These are phyloP conservation scores for Rhododendron molle DNA, from an alignment of 148 eudicot genomes.

Conservation along the genomic window DNA sequence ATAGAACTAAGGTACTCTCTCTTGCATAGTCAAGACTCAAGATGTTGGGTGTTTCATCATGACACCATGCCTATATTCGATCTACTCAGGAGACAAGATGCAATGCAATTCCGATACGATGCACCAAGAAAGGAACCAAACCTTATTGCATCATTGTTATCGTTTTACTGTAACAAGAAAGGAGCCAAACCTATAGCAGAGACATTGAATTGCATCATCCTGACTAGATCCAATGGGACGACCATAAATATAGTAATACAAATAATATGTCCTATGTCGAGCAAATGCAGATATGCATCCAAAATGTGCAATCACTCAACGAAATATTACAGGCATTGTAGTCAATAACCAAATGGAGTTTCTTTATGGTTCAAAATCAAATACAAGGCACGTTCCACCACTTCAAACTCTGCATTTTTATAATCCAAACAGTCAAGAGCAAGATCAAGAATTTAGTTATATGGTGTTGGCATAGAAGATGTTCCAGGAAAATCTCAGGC, in stretches of 20 bases:
- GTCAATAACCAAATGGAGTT: background rate
- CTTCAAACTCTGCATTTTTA: background rate
- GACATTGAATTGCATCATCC: background rate
- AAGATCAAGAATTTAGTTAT: background rate
- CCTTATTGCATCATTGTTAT: background rate
- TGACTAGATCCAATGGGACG: background rate
- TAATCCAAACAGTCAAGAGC: background rate
- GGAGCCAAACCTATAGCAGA: background rate
- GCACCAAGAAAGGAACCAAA: background rate
- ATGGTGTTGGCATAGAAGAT: background rate
- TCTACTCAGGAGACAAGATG: background rate
- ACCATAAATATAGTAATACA: background rate
- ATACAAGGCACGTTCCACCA: background rate
- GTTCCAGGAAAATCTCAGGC: background rate
- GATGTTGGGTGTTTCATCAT: background rate
- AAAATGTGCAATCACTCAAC: background rate
- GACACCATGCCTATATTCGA: background rate
- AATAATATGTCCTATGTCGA: background rate
- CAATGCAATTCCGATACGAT: background rate
- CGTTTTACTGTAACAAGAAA: too few relatives aligned
- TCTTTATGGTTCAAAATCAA: background rate
- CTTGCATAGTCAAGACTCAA: background rate
- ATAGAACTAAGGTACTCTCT: background rate
- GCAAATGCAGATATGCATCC: background rate
- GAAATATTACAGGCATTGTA: background rate